Percentiles rank a stretch among this genome's conserved stretches.
phyloP scores from a whole-genome alignment of 768 basidiomycete genomes.

The Leccinum subtestaceum region DNA sequence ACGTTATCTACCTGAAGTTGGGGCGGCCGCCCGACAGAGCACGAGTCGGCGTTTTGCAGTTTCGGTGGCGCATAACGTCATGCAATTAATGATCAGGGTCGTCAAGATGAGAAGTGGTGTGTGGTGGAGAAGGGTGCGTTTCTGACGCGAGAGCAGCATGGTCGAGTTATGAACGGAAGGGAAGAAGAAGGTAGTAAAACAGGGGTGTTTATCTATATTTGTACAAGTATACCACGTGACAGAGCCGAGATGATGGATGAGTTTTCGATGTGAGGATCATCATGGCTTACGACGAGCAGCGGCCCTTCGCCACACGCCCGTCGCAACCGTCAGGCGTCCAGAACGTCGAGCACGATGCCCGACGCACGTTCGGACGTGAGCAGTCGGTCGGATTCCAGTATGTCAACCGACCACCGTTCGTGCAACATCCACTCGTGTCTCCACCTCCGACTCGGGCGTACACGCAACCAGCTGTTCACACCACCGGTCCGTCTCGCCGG shows the following conservation, averaged over 20 bases:
- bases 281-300: constrained; percentile 27
- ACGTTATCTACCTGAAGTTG: constrained; percentile 75
- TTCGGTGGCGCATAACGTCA: constrained; percentile 87
- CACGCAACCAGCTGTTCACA: constrained; percentile 8
- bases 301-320: constrained; percentile 7
- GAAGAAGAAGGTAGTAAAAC: not conserved
- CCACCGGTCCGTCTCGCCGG: constrained; percentile 24
- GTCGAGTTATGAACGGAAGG: constrained; percentile 53
- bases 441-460: constrained; percentile 7
- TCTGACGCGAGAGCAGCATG: constrained; percentile 43
- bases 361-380: not conserved
- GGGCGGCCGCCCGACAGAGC: not conserved
- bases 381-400: constrained; percentile 24
- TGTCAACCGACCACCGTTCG: constrained; percentile 5
- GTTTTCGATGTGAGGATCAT: constrained; percentile 11
- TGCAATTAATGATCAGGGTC: constrained; percentile 80
- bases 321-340: constrained; percentile 9
- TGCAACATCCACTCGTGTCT: constrained; percentile 9
- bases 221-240: not conserved
- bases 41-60: constrained; percentile 35
- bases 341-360: constrained; percentile 13
- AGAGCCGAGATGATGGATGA: not conserved
- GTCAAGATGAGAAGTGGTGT: constrained; percentile 57
- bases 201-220: not conserved
- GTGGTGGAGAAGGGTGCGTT: constrained; percentile 4